Percentiles rank a stretch among this genome's conserved stretches.
Evolutionary conservation across 2,329 filamentous ascomycete genomes (phyloP).

Genomic region (Sarocladium brachiariae): DNA sequence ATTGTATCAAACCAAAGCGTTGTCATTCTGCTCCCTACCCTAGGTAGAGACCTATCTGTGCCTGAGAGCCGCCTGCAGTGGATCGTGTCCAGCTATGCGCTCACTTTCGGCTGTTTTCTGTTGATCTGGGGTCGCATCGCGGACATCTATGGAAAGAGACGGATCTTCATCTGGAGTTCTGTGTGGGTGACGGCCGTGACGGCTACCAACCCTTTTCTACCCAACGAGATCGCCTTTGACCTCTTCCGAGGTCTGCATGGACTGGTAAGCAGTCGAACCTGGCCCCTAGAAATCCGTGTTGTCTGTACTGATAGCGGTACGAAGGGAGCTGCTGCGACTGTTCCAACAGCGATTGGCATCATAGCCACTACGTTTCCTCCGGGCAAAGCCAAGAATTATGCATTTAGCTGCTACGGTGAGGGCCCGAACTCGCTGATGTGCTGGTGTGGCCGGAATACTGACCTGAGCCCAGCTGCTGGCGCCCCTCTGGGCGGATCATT

Average conservation of each 20-base stretch:
- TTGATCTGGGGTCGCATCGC: conserved; percentile 61
- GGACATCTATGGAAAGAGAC: conserved; percentile 59
- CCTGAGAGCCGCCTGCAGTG: conserved; percentile 56
- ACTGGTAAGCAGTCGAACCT: conserved; percentile 28
- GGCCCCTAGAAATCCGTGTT: not conserved
- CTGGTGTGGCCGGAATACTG: not conserved
- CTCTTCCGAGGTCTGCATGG: conserved; percentile 61
- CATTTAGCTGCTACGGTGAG: conserved; percentile 56
- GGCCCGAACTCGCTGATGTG: not conserved
- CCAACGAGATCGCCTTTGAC: conserved; percentile 61
- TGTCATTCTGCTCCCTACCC: conserved; percentile 57
- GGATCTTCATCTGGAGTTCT: conserved; percentile 58
- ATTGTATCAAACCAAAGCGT: conserved; percentile 51
- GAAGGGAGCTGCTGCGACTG: conserved; percentile 59
- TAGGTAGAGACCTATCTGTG: conserved; percentile 48
- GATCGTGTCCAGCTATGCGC: conserved; percentile 59
- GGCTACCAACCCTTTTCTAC: conserved; percentile 55
- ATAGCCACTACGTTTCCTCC: conserved; percentile 61
- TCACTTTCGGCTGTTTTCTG: conserved; percentile 62
- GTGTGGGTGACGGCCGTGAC: conserved; percentile 55
- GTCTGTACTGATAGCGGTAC: not conserved
- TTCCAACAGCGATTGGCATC: conserved; percentile 65
- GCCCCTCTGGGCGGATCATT: conserved; percentile 58
- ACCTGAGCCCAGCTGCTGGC: conserved; percentile 41
- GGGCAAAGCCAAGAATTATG: conserved; percentile 63